These are phyloP conservation scores for Pyronema omphalodes DNA, from an alignment of 495 filamentous ascomycete genomes.

Conservation along the genomic window DNA sequence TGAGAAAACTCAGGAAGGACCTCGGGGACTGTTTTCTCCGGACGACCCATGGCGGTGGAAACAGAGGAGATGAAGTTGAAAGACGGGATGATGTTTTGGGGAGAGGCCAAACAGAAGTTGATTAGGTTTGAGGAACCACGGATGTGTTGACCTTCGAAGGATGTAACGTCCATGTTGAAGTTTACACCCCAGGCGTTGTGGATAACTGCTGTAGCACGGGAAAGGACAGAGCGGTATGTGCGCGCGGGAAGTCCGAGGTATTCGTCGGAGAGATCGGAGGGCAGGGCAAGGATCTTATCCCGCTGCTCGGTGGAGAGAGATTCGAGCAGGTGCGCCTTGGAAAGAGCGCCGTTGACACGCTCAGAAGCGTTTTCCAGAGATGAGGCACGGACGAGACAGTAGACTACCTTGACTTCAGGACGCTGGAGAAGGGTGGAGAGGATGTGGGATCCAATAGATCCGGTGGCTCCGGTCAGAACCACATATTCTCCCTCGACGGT, in stretches of 20 bases:
- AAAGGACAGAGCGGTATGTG: conserved; percentile 26
- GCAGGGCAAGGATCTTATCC: conserved; percentile 28
- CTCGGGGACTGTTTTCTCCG: conserved; percentile 27
- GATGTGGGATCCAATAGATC: conserved; percentile 38
- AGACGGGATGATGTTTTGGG: conserved; percentile 19
- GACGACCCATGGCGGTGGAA: conserved; percentile 28
- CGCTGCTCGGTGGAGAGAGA: conserved; percentile 4
- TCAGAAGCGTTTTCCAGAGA: conserved; percentile 6
- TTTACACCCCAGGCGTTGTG: conserved; percentile 60
- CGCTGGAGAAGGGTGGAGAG: conserved; percentile 32
- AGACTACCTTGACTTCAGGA: conserved; percentile 29
- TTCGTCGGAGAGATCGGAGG: conserved; percentile 26
- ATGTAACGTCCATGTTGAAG: conserved; percentile 41
- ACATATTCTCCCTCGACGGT: conserved; percentile 26
- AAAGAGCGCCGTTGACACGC: conserved; percentile 12
- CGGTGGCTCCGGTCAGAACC: conserved; percentile 42
- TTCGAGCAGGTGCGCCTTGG: conserved; percentile 5
- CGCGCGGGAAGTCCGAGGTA: conserved; percentile 29
- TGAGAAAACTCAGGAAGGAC: conserved; percentile 28
- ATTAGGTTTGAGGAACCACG: conserved; percentile 37
- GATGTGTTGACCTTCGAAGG: conserved; percentile 39
- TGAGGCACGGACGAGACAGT: conserved; percentile 35
- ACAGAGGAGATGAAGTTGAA: conserved; percentile 45
- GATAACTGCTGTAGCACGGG: conserved; percentile 33
- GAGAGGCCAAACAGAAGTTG: conserved; percentile 33